Evolutionary conservation across 106 monocot species (phyloP).

Genomic region (Hemerocallis citrina): DNA sequence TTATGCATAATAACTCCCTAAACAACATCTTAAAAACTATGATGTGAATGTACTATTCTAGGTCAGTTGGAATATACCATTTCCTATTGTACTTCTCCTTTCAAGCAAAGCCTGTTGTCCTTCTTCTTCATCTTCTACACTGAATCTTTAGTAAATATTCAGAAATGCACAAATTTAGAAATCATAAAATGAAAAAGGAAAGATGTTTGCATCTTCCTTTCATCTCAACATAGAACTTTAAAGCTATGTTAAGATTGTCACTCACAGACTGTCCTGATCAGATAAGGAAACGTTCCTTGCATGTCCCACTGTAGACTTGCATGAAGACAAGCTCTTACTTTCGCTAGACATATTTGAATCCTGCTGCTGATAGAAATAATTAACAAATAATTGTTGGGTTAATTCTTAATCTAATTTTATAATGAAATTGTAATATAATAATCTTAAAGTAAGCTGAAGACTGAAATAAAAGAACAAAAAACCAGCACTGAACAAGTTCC

Average conservation of each 20-base stretch:
- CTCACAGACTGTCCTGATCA: constrained; percentile 76
- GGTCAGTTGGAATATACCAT: constrained; percentile 20
- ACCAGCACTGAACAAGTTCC: too few relatives aligned
- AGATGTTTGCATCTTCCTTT: neutral
- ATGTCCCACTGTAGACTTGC: constrained; percentile 28
- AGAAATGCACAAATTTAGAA: neutral
- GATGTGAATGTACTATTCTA: neutral
- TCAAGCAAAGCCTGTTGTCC: constrained; percentile 14
- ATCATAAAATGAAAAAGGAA: neutral
- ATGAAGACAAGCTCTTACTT: constrained; percentile 31
- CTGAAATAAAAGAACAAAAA: neutral
- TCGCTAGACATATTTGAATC: constrained; percentile 20
- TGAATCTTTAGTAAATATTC: constrained; percentile 18
- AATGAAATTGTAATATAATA: neutral
- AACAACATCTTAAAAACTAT: neutral
- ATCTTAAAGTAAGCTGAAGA: neutral
- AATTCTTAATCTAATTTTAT: neutral
- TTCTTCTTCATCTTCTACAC: constrained; percentile 46
- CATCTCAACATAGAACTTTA: neutral
- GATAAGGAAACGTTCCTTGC: constrained; percentile 48
- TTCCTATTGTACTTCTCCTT: constrained; percentile 49
- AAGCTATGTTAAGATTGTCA: constrained; percentile 3
- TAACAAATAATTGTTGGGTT: neutral
- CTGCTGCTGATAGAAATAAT: constrained; percentile 27
- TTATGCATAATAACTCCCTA: neutral